Base-by-base conservation (phyloP, 108 stramenopile species). In the Ochromonas danica region DNA sequence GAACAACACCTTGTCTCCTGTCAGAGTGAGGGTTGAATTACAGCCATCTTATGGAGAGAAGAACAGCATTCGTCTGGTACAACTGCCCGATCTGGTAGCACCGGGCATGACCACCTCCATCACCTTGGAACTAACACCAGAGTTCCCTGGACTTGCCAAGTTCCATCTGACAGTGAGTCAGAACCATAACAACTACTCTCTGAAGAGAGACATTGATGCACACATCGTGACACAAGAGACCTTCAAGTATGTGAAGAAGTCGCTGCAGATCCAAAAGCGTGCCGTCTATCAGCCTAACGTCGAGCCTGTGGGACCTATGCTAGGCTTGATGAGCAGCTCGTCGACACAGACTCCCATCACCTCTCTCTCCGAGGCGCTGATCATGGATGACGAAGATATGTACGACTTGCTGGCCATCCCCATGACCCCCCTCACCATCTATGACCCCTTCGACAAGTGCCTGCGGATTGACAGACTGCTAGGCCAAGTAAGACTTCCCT, bases 221-320 rank as follows among this genome's bases (percentile, higher is more conserved):
- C 10, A 57, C 51, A 22, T 57, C 51, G 22, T 57, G 10, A 17
- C 51, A 57, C 51, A 10, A 17, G 51, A 57, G 17, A 57, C 51
- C 51, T 57, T 57, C 51, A 57, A 57, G 22, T 57, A 57, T 22
- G 51, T 57, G 51, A 57, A 57, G 22, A 57, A 57, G 51, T 57
- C 51, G 10, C 51, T 57, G 17, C 10, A 10, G 51, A 10, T 57
- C 10, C 51, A 57, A 57, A 57, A 57, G 22, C 51, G 51, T 17
- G 17, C 51, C 51, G 22, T 57, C 22, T 57, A 57, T 57, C 51
- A 22, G 22, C 22, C 51, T 22, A 57, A 57, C 51, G 51, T 57
- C 17, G 22, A 10, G 22, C 22, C 51, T 10, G 51, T 57, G 17
- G 51, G 51, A 57, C 51, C 51, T 22, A 57, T 57, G 17, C 17